Evolutionary conservation across 208 protist genomes (phyloP).

Genomic region (Herpetomonas muscarum): DNA sequence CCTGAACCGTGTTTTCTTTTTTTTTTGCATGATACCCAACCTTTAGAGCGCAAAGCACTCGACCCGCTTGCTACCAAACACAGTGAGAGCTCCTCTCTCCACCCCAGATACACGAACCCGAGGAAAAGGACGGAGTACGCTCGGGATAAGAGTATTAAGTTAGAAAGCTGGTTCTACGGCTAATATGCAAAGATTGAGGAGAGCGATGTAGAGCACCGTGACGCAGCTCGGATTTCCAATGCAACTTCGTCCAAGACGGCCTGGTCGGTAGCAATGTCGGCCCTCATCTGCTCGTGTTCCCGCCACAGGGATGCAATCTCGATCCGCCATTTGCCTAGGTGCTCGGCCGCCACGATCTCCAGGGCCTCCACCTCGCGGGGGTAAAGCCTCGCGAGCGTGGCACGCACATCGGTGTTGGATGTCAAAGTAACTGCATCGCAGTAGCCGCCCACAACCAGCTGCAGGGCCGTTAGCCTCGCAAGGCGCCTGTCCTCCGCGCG

Average conservation of each 20-base stretch:
- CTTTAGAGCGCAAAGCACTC: too few species aligned
- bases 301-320: neutral
- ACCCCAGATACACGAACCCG: too few species aligned
- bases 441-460: slow-evolving; percentile 25
- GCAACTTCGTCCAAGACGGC: neutral
- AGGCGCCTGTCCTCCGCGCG: neutral
- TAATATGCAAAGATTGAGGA: neutral
- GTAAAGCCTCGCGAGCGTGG: neutral
- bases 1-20: too few species aligned
- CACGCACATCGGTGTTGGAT: slow-evolving; percentile 9
- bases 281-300: neutral
- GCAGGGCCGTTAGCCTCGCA: slow-evolving; percentile 6
- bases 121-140: too few species aligned
- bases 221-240: neutral
- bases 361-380: neutral
- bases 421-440: slow-evolving; percentile 19
- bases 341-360: slow-evolving; percentile 7
- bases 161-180: too few species aligned
- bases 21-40: too few species aligned
- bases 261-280: neutral
- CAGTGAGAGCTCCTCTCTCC: too few species aligned
- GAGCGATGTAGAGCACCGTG: neutral
- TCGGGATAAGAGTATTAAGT: too few species aligned
- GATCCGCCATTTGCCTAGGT: slow-evolving; percentile 5
- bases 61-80: too few species aligned